Evolutionary conservation across 495 filamentous ascomycete genomes (phyloP).

Genomic region (Daldinia decipiens): DNA sequence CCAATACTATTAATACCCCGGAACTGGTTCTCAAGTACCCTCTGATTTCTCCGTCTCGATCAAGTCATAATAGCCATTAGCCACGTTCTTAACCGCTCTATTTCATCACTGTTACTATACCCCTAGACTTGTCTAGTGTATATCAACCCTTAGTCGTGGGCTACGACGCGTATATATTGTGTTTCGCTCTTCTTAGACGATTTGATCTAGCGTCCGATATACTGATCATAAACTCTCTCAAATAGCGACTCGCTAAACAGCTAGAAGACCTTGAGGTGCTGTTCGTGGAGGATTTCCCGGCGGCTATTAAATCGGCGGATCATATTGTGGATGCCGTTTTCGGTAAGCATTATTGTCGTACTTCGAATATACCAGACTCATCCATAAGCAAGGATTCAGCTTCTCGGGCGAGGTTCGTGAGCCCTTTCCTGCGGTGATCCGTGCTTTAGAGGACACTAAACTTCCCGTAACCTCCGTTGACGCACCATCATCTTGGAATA

Average conservation of each 20-base stretch:
- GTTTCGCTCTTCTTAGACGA: neutral
- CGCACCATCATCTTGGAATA: slow-evolving; percentile 92
- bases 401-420: slow-evolving; percentile 93
- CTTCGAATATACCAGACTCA: slow-evolving; percentile 29
- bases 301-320: slow-evolving; percentile 71
- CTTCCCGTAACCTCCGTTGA: slow-evolving; percentile 89
- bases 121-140: slow-evolving; percentile 5
- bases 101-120: neutral
- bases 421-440: slow-evolving; percentile 84
- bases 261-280: slow-evolving; percentile 82
- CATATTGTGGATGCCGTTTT: slow-evolving; percentile 95
- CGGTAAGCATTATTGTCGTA: slow-evolving; percentile 59
- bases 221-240: slow-evolving; percentile 15
- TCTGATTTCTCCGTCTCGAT: slow-evolving; percentile 1
- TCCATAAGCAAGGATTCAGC: slow-evolving; percentile 72
- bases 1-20: neutral
- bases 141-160: neutral
- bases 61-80: slow-evolving; percentile 2
- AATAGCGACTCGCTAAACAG: slow-evolving; percentile 81
- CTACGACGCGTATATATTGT: slow-evolving; percentile 35
- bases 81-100: neutral
- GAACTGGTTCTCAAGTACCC: neutral
- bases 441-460: slow-evolving; percentile 73
- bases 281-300: slow-evolving; percentile 82
- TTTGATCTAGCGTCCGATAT: slow-evolving; percentile 5